A percentile compares a stretch with the other conserved stretches of the same genome.
phyloP scores from a whole-genome alignment of 108 stramenopile species.

The Cyclotella kingstonii region DNA sequence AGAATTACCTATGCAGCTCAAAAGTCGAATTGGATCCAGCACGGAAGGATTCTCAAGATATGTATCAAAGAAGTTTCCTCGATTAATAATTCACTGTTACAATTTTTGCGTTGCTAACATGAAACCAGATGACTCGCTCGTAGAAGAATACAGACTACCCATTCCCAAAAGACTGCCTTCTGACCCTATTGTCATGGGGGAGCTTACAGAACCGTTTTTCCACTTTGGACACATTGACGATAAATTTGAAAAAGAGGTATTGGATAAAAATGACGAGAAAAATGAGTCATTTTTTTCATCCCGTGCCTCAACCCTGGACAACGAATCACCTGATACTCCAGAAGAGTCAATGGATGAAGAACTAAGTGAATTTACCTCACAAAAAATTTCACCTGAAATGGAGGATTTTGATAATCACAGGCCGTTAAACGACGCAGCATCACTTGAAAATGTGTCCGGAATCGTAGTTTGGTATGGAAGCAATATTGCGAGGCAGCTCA shows the following conservation, averaged over 20 bases:
- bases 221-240: slow-evolving; percentile 1
- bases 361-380: too few species aligned
- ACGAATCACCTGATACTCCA: not conserved
- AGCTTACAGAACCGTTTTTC: not conserved
- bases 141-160: slow-evolving; percentile 54
- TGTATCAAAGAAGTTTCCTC: slow-evolving; percentile 78
- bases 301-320: not conserved
- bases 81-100: slow-evolving; percentile 90
- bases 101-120: slow-evolving; percentile 53
- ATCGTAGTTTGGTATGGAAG: slow-evolving; percentile 85
- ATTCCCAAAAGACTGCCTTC: not conserved
- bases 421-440: too few species aligned
- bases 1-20: slow-evolving; percentile 75
- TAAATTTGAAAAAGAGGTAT: slow-evolving; percentile 1
- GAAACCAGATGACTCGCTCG: slow-evolving; percentile 52
- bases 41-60: slow-evolving; percentile 73
- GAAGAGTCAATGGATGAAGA: not conserved
- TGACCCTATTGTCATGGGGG: slow-evolving; percentile 1
- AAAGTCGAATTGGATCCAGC: slow-evolving; percentile 42
- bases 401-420: too few species aligned
- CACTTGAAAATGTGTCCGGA: slow-evolving; percentile 57
- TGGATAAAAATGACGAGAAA: not conserved
- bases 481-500: slow-evolving; percentile 65
- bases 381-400: too few species aligned
- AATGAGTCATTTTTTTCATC: not conserved